A percentile compares a stretch with the other conserved stretches of the same genome.
Conservation (phyloP, 257 asterid genomes). For the Lavandula angustifolia region DNA sequence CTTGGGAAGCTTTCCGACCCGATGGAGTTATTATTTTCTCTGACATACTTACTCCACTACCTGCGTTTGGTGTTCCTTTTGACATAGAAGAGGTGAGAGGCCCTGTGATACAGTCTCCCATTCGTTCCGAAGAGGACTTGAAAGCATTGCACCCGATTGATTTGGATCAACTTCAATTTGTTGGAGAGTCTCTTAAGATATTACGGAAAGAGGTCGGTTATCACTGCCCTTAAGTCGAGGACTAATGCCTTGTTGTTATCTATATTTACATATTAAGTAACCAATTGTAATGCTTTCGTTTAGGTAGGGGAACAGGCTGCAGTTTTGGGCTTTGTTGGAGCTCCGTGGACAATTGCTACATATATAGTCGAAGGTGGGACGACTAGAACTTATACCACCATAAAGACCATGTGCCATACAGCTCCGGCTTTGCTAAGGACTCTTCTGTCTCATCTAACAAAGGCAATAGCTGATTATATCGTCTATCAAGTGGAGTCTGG, state of each 20-base stretch:
- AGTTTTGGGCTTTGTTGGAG: constrained; percentile 95
- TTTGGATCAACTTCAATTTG: constrained; percentile 76
- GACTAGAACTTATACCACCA: constrained; percentile 78
- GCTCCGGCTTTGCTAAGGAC: constrained; percentile 55
- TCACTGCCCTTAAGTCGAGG: constrained; percentile 5
- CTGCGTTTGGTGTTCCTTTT: constrained; percentile 97
- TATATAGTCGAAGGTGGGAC: constrained; percentile 93
- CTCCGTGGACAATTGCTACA: constrained; percentile 98
- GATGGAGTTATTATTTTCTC: constrained; percentile 98
- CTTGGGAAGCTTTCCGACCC: constrained; percentile 95
- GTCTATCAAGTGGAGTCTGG: constrained; percentile 89
- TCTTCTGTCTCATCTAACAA: constrained; percentile 78
- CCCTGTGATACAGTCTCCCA: constrained; percentile 84
- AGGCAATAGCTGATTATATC: constrained; percentile 61
- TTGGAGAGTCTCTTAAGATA: constrained; percentile 80
- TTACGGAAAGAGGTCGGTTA: constrained; percentile 68
- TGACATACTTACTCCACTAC: constrained; percentile 92
- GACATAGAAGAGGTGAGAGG: constrained; percentile 92
- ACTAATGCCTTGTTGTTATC: constrained; percentile 8
- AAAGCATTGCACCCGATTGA: constrained; percentile 74
- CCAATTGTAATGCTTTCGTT: constrained; percentile 22
- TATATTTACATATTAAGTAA: background rate
- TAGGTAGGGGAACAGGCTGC: constrained; percentile 92
- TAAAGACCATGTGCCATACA: constrained; percentile 91
- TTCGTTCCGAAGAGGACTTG: constrained; percentile 75